Percentiles rank a stretch among this genome's conserved stretches.
These are phyloP conservation scores for Nannochloropsis salina DNA, from an alignment of 108 stramenopile genomes.

Conservation along the genomic window DNA sequence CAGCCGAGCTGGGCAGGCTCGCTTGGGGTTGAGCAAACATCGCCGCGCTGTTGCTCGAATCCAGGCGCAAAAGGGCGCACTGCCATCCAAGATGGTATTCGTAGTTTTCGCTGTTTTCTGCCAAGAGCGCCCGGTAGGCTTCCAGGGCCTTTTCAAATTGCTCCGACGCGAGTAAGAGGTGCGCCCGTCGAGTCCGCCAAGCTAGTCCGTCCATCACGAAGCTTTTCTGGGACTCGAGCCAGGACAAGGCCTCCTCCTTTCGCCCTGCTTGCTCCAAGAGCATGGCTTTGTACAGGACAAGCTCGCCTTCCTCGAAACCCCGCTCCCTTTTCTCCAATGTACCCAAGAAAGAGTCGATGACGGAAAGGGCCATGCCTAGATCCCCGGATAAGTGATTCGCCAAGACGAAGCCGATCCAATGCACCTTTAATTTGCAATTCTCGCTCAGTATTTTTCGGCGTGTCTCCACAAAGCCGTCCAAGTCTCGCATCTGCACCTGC, in stretches of 20 bases:
- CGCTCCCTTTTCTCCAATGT: constrained; percentile 83
- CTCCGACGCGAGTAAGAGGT: constrained; percentile 67
- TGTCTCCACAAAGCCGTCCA: constrained; percentile 80
- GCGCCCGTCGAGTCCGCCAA: constrained; percentile 62
- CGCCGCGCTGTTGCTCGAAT: neutral
- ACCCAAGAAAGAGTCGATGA: constrained; percentile 77
- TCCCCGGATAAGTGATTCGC: constrained; percentile 78
- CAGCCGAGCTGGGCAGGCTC: constrained; percentile 24
- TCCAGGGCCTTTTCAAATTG: constrained; percentile 63
- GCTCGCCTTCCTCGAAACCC: constrained; percentile 79
- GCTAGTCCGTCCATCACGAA: constrained; percentile 52
- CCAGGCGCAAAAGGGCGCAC: constrained; percentile 64
- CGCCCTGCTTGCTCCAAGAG: constrained; percentile 71
- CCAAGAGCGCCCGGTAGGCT: constrained; percentile 59
- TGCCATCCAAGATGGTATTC: constrained; percentile 78
- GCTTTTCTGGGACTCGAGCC: constrained; percentile 61
- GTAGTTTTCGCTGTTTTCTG: constrained; percentile 75
- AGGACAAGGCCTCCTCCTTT: constrained; percentile 68
- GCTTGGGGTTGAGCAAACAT: neutral
- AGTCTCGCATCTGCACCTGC: constrained; percentile 37
- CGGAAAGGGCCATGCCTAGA: constrained; percentile 65
- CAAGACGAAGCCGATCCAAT: constrained; percentile 88
- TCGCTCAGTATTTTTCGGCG: constrained; percentile 69
- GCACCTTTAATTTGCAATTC: constrained; percentile 72
- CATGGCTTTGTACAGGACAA: constrained; percentile 78